A percentile compares a stretch with the other conserved stretches of the same genome.
Evolutionary conservation across 805 yeast genomes (phyloP).

Genomic region (Zygotorulaspora sp.): DNA sequence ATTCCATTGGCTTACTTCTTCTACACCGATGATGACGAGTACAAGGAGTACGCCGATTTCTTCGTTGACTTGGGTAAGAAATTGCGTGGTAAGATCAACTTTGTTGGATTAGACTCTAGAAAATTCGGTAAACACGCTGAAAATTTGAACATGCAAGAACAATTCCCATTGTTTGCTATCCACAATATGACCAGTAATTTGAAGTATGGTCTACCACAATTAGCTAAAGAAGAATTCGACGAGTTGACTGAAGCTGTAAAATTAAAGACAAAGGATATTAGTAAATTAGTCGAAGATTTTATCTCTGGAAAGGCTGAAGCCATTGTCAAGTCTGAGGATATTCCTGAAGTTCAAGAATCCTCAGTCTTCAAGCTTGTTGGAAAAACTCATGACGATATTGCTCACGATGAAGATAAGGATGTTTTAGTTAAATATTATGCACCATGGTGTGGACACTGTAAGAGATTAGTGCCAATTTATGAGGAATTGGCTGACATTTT

Average conservation of each 20-base stretch:
- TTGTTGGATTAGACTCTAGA: slow-evolving; percentile 83
- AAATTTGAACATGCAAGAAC: slow-evolving; percentile 75
- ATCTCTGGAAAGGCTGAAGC: slow-evolving; percentile 63
- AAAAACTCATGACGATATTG: slow-evolving; percentile 68
- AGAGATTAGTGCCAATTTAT: slow-evolving; percentile 81
- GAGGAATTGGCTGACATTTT: slow-evolving; percentile 78
- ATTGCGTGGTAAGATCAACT: slow-evolving; percentile 74
- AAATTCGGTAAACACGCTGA: slow-evolving; percentile 82
- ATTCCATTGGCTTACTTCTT: slow-evolving; percentile 86
- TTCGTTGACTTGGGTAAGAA: slow-evolving; percentile 65
- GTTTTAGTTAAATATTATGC: slow-evolving; percentile 90
- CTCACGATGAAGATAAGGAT: slow-evolving; percentile 55
- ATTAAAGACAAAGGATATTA: slow-evolving; percentile 51
- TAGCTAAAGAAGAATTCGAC: slow-evolving; percentile 31
- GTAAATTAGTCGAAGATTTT: slow-evolving; percentile 59
- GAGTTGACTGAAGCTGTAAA: slow-evolving; percentile 27
- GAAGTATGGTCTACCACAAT: slow-evolving; percentile 75
- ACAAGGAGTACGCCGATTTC: slow-evolving; percentile 47
- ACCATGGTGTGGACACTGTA: slow-evolving; percentile 98
- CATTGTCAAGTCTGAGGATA: slow-evolving; percentile 74
- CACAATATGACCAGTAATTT: slow-evolving; percentile 65
- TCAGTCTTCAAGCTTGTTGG: slow-evolving; percentile 78
- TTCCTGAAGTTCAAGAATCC: slow-evolving; percentile 77
- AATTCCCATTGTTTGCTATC: slow-evolving; percentile 86
- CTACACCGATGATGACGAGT: slow-evolving; percentile 65